Percentiles rank a stretch among this genome's conserved stretches.
Evolutionary conservation across 2,329 filamentous ascomycete genomes (phyloP).

Genomic region (Neofusicoccum ribis): DNA sequence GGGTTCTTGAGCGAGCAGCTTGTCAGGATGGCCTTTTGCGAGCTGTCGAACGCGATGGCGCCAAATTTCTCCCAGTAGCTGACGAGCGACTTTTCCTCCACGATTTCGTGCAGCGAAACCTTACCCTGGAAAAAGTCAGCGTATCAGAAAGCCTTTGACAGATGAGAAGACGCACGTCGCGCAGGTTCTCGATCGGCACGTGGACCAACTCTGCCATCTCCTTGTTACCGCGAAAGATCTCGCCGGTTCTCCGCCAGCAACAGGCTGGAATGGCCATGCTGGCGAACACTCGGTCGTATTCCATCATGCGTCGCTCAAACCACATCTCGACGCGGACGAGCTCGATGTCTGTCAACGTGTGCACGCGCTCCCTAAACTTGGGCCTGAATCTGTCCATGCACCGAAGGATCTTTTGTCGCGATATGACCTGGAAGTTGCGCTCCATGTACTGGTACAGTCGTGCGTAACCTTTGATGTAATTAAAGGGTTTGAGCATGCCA

Average conservation of each 20-base stretch:
- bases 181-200: slow-evolving; percentile 83
- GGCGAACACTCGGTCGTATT: slow-evolving; percentile 97
- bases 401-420: slow-evolving; percentile 86
- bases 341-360: slow-evolving; percentile 88
- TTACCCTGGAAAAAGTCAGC: slow-evolving; percentile 67
- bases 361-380: slow-evolving; percentile 93
- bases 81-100: slow-evolving; percentile 91
- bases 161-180: slow-evolving; percentile 69
- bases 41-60: slow-evolving; percentile 91
- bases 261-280: slow-evolving; percentile 98
- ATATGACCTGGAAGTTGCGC: slow-evolving; percentile 75
- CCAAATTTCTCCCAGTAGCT: slow-evolving; percentile 99
- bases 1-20: slow-evolving; percentile 86
- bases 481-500: slow-evolving; percentile 92
- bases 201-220: slow-evolving; percentile 98
- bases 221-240: slow-evolving; percentile 96
- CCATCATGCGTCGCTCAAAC: slow-evolving; percentile 95
- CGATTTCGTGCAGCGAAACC: slow-evolving; percentile 90
- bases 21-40: slow-evolving; percentile 92
- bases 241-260: slow-evolving; percentile 93
- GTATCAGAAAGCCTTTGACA: neutral
- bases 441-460: slow-evolving; percentile 90
- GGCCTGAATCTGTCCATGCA: slow-evolving; percentile 92
- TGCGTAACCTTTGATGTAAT: slow-evolving; percentile 96
- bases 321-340: slow-evolving; percentile 97